A percentile compares a stretch with the other conserved stretches of the same genome.
These are phyloP conservation scores for Hyaloperonospora arabidopsidis DNA, from an alignment of 352 stramenopile species.

Conservation along the genomic window DNA sequence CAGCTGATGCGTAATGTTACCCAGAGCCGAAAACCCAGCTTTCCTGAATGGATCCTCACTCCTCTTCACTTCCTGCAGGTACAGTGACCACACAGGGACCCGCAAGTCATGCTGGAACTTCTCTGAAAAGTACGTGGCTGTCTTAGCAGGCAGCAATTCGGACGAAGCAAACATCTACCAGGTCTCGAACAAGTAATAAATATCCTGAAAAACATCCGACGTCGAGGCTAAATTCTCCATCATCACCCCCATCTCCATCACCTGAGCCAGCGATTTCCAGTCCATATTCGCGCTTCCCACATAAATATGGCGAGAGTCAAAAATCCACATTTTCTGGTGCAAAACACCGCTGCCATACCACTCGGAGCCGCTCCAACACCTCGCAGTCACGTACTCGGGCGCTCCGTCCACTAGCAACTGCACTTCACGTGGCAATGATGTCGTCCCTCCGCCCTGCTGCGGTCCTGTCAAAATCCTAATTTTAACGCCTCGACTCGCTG, in stretches of 20 bases:
- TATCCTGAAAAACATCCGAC: slow-evolving; percentile 39
- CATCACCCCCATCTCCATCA: slow-evolving; percentile 78
- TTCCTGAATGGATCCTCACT: slow-evolving; percentile 42
- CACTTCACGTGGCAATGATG: slow-evolving; percentile 51
- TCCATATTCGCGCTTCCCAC: slow-evolving; percentile 82
- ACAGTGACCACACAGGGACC: slow-evolving; percentile 55
- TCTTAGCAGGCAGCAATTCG: slow-evolving; percentile 23
- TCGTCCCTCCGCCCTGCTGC: slow-evolving; percentile 14
- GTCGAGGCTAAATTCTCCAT: slow-evolving; percentile 36
- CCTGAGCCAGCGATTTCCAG: slow-evolving; percentile 77
- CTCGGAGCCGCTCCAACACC: slow-evolving; percentile 49
- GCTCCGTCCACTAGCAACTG: slow-evolving; percentile 32
- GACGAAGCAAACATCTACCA: slow-evolving; percentile 61
- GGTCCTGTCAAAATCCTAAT: slow-evolving; percentile 45
- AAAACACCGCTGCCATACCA: slow-evolving; percentile 79
- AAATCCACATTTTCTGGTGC: slow-evolving; percentile 80
- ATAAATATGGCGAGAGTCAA: slow-evolving; percentile 57
- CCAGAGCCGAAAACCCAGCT: slow-evolving; percentile 31
- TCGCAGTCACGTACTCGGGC: slow-evolving; percentile 34
- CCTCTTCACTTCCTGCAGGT: slow-evolving; percentile 29
- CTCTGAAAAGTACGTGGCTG: slow-evolving; percentile 45
- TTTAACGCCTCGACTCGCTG: slow-evolving; percentile 40
- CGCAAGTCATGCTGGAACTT: slow-evolving; percentile 46
- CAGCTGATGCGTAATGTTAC: slow-evolving; percentile 55
- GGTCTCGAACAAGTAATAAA: slow-evolving; percentile 57